Percentiles rank a stretch among this genome's conserved stretches.
Conservation (phyloP, 176 grass and related monocot genomes). For the Carex kokanica region DNA sequence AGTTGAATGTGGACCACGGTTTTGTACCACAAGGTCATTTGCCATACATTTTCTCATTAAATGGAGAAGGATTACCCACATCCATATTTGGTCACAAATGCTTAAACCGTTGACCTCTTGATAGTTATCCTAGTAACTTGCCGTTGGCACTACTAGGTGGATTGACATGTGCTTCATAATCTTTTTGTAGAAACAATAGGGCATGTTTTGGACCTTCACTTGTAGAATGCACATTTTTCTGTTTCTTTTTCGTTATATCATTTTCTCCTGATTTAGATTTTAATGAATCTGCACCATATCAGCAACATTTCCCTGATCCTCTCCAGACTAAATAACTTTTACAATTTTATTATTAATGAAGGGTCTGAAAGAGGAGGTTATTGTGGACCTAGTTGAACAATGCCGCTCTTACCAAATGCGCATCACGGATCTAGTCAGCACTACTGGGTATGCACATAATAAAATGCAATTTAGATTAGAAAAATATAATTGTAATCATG, state of each 20-base stretch:
- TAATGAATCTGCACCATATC: neutral
- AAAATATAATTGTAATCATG: neutral
- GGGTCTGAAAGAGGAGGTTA: slow-evolving; percentile 83
- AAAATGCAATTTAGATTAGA: neutral
- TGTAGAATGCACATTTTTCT: neutral
- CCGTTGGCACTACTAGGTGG: neutral
- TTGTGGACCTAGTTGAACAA: slow-evolving; percentile 89
- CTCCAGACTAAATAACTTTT: neutral
- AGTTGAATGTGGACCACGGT: neutral
- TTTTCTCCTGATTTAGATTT: neutral
- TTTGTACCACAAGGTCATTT: neutral
- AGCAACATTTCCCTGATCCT: slow-evolving; percentile 3
- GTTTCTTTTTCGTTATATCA: neutral
- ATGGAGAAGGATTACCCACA: neutral
- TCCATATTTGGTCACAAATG: neutral
- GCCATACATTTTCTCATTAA: slow-evolving; percentile 25
- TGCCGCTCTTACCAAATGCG: slow-evolving; percentile 76
- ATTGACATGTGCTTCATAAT: neutral
- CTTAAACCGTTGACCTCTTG: neutral
- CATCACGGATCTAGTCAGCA: slow-evolving; percentile 80
- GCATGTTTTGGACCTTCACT: neutral
- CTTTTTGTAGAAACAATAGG: neutral
- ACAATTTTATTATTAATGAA: slow-evolving; percentile 37
- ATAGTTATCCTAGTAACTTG: neutral
- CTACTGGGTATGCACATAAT: slow-evolving; percentile 54